Conservation (phyloP, 257 asterid genomes). For the Anisodus acutangulus region DNA sequence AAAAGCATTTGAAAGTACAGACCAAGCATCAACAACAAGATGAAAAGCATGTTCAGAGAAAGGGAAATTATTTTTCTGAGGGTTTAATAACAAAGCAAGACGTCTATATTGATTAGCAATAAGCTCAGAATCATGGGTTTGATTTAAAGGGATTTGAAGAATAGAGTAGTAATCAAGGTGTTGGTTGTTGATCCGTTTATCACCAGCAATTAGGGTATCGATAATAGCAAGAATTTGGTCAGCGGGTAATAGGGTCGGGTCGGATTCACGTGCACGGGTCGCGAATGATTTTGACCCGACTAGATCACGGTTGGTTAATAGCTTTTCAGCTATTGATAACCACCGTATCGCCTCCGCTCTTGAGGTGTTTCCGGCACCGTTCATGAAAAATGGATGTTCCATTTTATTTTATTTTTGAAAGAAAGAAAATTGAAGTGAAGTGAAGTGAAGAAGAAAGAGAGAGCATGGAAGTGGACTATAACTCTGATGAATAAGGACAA, state of each 20-base stretch:
- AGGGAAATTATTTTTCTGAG: conserved; percentile 71
- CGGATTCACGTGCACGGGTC: conserved; percentile 86
- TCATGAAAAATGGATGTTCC: conserved; percentile 81
- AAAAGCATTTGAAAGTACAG: conserved; percentile 73
- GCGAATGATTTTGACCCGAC: conserved; percentile 88
- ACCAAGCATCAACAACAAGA: conserved; percentile 78
- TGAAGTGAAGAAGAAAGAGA: background rate
- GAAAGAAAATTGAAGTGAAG: background rate
- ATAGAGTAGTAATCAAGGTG: conserved; percentile 75
- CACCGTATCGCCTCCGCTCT: conserved; percentile 87
- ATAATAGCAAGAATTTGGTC: conserved; percentile 85
- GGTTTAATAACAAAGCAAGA: conserved; percentile 64
- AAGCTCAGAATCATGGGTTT: conserved; percentile 63
- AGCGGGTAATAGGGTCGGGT: conserved; percentile 74
- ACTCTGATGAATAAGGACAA: background rate
- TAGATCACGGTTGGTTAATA: conserved; percentile 75
- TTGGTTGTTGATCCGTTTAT: conserved; percentile 72
- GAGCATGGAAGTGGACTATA: background rate
- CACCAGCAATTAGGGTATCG: conserved; percentile 84
- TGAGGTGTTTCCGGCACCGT: conserved; percentile 56
- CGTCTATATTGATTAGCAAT: conserved; percentile 68
- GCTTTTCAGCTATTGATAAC: conserved; percentile 88
- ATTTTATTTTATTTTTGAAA: conserved; percentile 35
- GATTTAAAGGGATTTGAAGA: conserved; percentile 70
- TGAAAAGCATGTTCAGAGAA: conserved; percentile 84